Evolutionary conservation across 2,329 filamentous ascomycete species (phyloP).

Genomic region (Metarhizium rileyi): DNA sequence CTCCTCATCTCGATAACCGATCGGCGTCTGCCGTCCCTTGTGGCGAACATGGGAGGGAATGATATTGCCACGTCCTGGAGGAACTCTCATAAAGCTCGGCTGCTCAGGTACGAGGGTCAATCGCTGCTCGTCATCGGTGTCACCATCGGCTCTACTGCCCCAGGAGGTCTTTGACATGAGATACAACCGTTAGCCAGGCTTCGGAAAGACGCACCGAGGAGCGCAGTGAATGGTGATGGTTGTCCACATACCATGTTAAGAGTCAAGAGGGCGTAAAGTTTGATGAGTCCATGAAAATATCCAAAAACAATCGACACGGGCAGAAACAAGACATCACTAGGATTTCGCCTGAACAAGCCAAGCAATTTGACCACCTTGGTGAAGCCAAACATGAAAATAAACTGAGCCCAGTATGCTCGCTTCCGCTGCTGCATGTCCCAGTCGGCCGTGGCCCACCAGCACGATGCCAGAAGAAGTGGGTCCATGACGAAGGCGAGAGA

Average conservation of each 20-base stretch:
- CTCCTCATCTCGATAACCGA: conserved; percentile 12
- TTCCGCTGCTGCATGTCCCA: conserved; percentile 45
- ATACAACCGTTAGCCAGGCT: conserved; percentile 4
- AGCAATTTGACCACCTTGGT: conserved; percentile 88
- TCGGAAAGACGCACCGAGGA: neutral
- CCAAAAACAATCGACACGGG: conserved; percentile 85
- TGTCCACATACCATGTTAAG: conserved; percentile 62
- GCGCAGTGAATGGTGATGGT: conserved; percentile 2
- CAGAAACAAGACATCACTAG: conserved; percentile 68
- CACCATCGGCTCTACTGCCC: conserved; percentile 88
- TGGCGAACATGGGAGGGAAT: conserved; percentile 36
- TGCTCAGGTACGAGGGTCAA: conserved; percentile 42
- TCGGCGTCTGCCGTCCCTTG: conserved; percentile 24
- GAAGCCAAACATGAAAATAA: conserved; percentile 67
- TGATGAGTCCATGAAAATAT: conserved; percentile 87
- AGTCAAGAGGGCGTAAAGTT: conserved; percentile 77
- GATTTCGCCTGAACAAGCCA: conserved; percentile 77
- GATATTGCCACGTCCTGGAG: conserved; percentile 32
- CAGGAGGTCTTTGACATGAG: conserved; percentile 81
- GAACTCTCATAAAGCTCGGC: conserved; percentile 32
- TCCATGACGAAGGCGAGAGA: conserved; percentile 78
- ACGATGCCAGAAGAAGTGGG: conserved; percentile 58
- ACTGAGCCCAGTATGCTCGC: conserved; percentile 50
- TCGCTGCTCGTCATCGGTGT: conserved; percentile 68
- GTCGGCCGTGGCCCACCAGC: conserved; percentile 56